Conservation (phyloP, 495 filamentous ascomycete species). For the Trichoderma parareesei region DNA sequence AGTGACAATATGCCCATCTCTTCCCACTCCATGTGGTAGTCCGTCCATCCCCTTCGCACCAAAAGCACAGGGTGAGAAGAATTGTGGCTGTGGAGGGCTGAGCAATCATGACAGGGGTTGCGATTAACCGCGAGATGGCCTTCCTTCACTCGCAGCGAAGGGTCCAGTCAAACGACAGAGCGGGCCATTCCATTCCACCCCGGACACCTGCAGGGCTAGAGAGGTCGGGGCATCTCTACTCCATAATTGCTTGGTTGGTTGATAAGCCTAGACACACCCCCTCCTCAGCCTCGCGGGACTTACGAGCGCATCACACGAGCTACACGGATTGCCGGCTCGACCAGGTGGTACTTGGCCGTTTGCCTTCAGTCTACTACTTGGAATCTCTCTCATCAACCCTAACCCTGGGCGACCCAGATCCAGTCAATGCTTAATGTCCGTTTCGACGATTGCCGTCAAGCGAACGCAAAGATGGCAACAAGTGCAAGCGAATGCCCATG, state of each 20-base stretch:
- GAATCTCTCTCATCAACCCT: neutral
- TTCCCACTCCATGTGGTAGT: too few species aligned
- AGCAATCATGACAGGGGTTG: neutral
- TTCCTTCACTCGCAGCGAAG: too few species aligned
- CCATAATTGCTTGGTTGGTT: neutral
- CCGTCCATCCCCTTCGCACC: too few species aligned
- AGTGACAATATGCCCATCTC: too few species aligned
- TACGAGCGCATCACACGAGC: too few species aligned
- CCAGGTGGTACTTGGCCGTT: neutral
- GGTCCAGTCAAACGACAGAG: too few species aligned
- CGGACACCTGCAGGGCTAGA: neutral
- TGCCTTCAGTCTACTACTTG: neutral
- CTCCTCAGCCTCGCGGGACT: too few species aligned
- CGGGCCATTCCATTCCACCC: too few species aligned
- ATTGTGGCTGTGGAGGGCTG: neutral
- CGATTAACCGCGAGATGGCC: neutral
- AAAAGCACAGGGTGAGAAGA: neutral
- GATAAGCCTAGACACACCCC: neutral
- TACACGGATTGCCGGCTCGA: neutral
- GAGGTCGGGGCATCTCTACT: neutral
- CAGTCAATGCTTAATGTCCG: too few species aligned
- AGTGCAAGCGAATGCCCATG: neutral
- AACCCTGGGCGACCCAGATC: neutral
- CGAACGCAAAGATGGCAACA: neutral
- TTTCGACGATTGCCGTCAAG: too few species aligned